Conservation (phyloP, 768 basidiomycete species). For the Hypsizygus marmoreus region DNA sequence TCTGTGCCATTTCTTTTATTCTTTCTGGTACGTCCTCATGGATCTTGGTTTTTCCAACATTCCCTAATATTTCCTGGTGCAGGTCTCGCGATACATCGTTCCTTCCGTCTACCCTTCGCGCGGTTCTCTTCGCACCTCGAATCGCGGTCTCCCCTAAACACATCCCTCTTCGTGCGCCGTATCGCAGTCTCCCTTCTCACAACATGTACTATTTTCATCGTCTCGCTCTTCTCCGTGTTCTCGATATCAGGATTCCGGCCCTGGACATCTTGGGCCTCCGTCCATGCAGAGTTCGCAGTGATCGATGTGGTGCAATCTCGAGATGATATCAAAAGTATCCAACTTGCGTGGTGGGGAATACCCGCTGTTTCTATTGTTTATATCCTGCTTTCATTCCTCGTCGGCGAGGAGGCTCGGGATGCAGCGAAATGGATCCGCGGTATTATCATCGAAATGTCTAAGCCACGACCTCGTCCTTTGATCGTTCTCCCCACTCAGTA, state of each 20-base stretch:
- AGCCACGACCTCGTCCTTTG: slow-evolving; percentile 11
- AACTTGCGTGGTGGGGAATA: slow-evolving; percentile 42
- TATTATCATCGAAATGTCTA: slow-evolving; percentile 4
- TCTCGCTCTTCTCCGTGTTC: slow-evolving; percentile 41
- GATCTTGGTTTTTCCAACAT: neutral
- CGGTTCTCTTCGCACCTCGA: slow-evolving; percentile 37
- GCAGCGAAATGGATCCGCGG: slow-evolving; percentile 33
- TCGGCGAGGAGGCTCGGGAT: slow-evolving; percentile 43
- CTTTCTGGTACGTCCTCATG: slow-evolving; percentile 35
- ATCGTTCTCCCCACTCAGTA: slow-evolving; percentile 25
- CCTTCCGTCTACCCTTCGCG: slow-evolving; percentile 22
- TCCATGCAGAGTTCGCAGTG: slow-evolving; percentile 42
- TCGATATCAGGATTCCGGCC: slow-evolving; percentile 30
- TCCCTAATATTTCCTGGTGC: neutral
- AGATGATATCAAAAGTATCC: slow-evolving; percentile 27
- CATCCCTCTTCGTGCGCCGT: slow-evolving; percentile 57
- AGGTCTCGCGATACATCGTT: slow-evolving; percentile 39
- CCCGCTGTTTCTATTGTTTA: slow-evolving; percentile 40
- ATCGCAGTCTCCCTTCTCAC: slow-evolving; percentile 49
- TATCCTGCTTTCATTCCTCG: slow-evolving; percentile 32
- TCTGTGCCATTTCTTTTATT: slow-evolving; percentile 42
- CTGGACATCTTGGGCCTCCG: slow-evolving; percentile 48
- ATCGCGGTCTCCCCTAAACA: slow-evolving; percentile 41
- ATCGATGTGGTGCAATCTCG: slow-evolving; percentile 33
- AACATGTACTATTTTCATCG: slow-evolving; percentile 40